Conservation (phyloP, 2,329 filamentous ascomycete genomes). For the Colletotrichum tropicicola region DNA sequence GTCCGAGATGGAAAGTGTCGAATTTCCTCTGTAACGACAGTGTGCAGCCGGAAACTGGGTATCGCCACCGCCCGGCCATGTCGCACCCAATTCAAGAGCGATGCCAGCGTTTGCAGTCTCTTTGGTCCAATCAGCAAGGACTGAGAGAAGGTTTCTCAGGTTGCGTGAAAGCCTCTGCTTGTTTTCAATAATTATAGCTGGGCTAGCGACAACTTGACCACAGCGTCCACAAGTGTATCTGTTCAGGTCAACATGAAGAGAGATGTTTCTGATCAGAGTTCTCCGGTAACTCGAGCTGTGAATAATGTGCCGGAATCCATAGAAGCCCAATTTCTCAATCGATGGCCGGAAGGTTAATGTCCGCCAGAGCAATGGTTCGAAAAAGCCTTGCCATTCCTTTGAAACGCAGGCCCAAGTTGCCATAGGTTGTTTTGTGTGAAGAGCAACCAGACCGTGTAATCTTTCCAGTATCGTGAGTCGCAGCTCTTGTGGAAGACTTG, state of each 20-base stretch:
- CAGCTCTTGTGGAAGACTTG: neutral
- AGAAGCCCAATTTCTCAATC: neutral
- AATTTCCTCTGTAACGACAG: neutral
- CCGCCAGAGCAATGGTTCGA: slow-evolving; percentile 2
- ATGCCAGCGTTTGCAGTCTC: neutral
- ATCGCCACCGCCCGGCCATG: too few relatives aligned
- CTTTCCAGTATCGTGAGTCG: neutral
- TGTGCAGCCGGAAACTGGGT: neutral
- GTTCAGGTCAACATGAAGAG: neutral
- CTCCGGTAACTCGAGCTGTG: neutral
- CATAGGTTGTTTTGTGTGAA: neutral
- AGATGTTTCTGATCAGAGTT: neutral
- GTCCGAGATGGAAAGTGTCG: neutral
- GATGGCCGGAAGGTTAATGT: neutral
- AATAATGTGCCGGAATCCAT: neutral
- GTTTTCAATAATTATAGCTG: neutral
- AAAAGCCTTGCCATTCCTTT: slow-evolving; percentile 4
- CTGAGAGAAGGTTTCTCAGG: neutral
- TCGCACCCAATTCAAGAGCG: neutral
- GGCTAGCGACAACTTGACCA: neutral
- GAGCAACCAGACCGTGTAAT: neutral
- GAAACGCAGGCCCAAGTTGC: neutral
- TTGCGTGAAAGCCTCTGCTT: neutral
- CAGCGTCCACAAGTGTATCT: neutral
- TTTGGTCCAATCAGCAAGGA: neutral